phyloP scores from a whole-genome alignment of 2,329 filamentous ascomycete species.

The Xylaria digitata region DNA sequence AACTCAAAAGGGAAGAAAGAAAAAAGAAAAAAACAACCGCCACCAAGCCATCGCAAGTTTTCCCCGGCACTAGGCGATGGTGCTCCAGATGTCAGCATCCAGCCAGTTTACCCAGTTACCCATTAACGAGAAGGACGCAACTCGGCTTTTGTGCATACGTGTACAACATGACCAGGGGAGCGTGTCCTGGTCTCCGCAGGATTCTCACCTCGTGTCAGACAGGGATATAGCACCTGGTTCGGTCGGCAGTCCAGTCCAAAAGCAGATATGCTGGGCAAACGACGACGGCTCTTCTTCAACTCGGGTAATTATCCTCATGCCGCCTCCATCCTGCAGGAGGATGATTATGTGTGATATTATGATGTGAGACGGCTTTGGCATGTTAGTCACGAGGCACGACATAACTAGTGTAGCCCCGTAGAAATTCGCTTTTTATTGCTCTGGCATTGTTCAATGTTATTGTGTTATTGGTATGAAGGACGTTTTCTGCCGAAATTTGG shows the following conservation, averaged over 20 bases:
- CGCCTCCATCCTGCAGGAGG: conserved; percentile 29
- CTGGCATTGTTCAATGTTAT: too few relatives aligned
- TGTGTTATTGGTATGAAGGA: too few relatives aligned
- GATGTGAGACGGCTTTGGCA: conserved; percentile 6
- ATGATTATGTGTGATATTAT: conserved; percentile 19
- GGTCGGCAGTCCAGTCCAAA: conserved; percentile 38
- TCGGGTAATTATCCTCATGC: conserved; percentile 18
- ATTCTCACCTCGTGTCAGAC: conserved; percentile 40
- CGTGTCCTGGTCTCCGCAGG: conserved; percentile 29
- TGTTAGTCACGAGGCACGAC: conserved; percentile 2
- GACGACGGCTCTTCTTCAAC: conserved; percentile 6
- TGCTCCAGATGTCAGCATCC: too few relatives aligned
- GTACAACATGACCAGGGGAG: conserved; percentile 18
- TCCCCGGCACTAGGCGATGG: too few relatives aligned
- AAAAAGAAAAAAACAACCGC: too few relatives aligned
- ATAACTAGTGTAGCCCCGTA: too few relatives aligned
- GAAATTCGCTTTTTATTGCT: too few relatives aligned
- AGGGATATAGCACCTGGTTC: conserved; percentile 36
- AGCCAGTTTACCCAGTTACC: neutral
- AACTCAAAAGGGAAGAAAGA: neutral
- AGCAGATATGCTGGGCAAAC: conserved; percentile 28
- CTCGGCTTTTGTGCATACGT: conserved; percentile 25
- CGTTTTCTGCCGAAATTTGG: too few relatives aligned
- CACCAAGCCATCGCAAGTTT: too few relatives aligned
- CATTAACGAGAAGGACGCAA: neutral